phyloP scores from a whole-genome alignment of 2,329 filamentous ascomycete genomes.

The Venturia effusa region DNA sequence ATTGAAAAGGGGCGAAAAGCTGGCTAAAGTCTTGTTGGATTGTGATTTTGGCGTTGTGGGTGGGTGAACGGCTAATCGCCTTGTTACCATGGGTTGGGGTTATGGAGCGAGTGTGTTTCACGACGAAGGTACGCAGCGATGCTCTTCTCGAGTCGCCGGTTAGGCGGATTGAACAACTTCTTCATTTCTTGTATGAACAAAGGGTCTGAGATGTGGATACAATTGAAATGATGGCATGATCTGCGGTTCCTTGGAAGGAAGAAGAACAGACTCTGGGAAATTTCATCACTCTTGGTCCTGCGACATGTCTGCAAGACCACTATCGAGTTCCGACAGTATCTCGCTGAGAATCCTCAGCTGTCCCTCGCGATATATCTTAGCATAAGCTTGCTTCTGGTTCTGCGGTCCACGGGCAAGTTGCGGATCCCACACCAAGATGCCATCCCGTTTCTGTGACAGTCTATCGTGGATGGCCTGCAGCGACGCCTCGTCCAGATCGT shows the following conservation, averaged over 20 bases:
- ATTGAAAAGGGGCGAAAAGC: background rate
- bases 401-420: constrained; percentile 17
- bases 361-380: constrained; percentile 32
- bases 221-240: background rate
- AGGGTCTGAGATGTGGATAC: background rate
- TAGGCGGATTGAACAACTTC: background rate
- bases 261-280: background rate
- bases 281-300: background rate
- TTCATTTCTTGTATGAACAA: background rate
- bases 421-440: constrained; percentile 10
- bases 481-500: constrained; percentile 2
- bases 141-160: background rate
- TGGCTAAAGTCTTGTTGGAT: background rate
- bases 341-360: constrained; percentile 19
- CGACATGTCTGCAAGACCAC: background rate
- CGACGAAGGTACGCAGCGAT: background rate
- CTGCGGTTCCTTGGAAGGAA: background rate
- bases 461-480: constrained; percentile 17
- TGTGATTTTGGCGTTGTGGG: background rate
- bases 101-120: background rate
- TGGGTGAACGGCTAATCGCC: background rate
- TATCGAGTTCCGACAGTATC: constrained; percentile 11
- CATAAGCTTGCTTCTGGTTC: constrained; percentile 30
- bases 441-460: constrained; percentile 22
- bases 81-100: background rate